Percentiles rank a stretch among this genome's conserved stretches.
phyloP scores from a whole-genome alignment of 129 eudicot genomes.

The Chrysanthemum lavandulifolium region DNA sequence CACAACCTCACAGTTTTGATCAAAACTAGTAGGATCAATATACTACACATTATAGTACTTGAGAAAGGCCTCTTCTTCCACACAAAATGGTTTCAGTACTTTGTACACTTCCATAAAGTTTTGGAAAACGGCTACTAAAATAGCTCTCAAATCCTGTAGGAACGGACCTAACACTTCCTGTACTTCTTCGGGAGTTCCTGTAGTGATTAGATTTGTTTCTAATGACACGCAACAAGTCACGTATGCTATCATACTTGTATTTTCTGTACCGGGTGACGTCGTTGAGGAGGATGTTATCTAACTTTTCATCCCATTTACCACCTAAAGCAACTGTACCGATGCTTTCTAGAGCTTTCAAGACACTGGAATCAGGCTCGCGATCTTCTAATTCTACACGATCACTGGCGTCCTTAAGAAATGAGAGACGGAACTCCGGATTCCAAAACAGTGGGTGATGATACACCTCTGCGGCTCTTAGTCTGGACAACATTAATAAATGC shows the following conservation, averaged over 20 bases:
- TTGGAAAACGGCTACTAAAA: conserved; percentile 71
- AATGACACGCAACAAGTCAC: conserved; percentile 79
- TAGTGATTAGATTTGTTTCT: conserved; percentile 87
- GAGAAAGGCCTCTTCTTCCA: conserved; percentile 51
- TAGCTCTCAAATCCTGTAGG: conserved; percentile 79
- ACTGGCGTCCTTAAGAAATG: conserved; percentile 80
- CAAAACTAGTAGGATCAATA: neutral
- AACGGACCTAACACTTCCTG: conserved; percentile 50
- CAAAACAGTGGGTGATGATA: conserved; percentile 77
- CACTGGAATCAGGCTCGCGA: conserved; percentile 47
- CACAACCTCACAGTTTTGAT: neutral
- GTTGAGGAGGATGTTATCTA: conserved; percentile 49
- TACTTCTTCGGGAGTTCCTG: conserved; percentile 68
- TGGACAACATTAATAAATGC: conserved; percentile 23
- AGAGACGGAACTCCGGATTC: conserved; percentile 68
- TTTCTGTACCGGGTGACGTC: conserved; percentile 70
- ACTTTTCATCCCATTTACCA: conserved; percentile 83
- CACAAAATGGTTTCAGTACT: conserved; percentile 49
- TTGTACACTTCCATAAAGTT: conserved; percentile 77
- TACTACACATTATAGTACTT: conserved; percentile 49
- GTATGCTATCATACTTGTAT: conserved; percentile 69
- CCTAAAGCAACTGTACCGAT: conserved; percentile 50
- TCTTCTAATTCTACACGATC: conserved; percentile 86
- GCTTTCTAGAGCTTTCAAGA: conserved; percentile 59
- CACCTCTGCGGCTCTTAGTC: conserved; percentile 65